phyloP scores from a whole-genome alignment of 768 basidiomycete species.

The Hirschioporus abietinus region DNA sequence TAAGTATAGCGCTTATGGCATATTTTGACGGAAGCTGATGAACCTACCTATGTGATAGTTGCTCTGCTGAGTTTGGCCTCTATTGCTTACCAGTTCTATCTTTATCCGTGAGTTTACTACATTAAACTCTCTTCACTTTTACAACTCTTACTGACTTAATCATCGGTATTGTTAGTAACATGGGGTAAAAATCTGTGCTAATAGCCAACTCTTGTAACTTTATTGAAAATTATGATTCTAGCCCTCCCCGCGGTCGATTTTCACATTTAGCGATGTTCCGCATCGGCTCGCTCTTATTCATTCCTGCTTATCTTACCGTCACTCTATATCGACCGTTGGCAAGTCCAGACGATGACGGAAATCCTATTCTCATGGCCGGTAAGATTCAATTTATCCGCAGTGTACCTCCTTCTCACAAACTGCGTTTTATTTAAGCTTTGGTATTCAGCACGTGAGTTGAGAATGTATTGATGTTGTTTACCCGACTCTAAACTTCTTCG shows the following conservation, averaged over 20 bases:
- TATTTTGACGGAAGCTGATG: neutral
- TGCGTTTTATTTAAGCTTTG: conserved; percentile 41
- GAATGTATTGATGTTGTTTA: conserved; percentile 11
- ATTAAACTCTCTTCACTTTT: neutral
- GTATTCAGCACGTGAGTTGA: conserved; percentile 73
- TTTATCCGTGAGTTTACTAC: conserved; percentile 67
- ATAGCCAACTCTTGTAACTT: neutral
- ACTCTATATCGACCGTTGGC: conserved; percentile 71
- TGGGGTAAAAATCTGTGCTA: conserved; percentile 21
- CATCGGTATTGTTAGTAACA: conserved; percentile 23
- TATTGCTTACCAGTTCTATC: conserved; percentile 85
- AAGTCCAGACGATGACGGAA: conserved; percentile 62
- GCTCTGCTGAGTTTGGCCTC: conserved; percentile 94
- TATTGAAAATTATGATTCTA: conserved; percentile 20
- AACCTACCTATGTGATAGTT: conserved; percentile 38
- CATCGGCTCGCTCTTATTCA: conserved; percentile 77
- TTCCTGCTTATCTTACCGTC: conserved; percentile 85
- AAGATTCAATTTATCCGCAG: conserved; percentile 24
- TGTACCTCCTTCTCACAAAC: conserved; percentile 6
- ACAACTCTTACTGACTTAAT: conserved; percentile 4
- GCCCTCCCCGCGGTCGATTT: conserved; percentile 76
- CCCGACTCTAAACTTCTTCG: neutral
- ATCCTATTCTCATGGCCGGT: conserved; percentile 79
- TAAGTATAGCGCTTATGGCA: conserved; percentile 29
- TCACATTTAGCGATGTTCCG: conserved; percentile 89